Percentiles rank a stretch among this genome's conserved stretches.
These are phyloP conservation scores for Fraxinus dipetala DNA, from an alignment of 305 asterid genomes.

Conservation along the genomic window DNA sequence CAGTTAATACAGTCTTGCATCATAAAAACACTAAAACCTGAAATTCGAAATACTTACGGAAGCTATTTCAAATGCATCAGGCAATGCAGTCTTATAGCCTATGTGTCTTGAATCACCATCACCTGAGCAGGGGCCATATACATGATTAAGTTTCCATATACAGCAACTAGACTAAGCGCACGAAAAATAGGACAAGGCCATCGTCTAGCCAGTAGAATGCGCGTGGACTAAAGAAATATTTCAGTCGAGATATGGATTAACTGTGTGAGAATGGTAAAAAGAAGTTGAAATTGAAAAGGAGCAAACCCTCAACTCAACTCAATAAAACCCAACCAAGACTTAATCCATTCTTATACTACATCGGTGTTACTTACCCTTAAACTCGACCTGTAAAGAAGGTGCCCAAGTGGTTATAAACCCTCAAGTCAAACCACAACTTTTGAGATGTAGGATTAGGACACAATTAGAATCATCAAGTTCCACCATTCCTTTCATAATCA, in stretches of 20 bases:
- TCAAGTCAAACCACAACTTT: background rate
- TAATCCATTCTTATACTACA: background rate
- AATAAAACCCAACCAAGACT: background rate
- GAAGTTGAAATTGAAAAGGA: background rate
- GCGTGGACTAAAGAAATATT: background rate
- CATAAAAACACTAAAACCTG: background rate
- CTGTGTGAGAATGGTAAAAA: background rate
- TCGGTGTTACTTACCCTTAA: background rate
- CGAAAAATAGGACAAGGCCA: background rate
- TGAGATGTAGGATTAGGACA: background rate
- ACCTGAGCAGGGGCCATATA: conserved; percentile 37
- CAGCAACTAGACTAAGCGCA: background rate
- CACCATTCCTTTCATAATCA: background rate
- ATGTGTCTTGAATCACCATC: conserved; percentile 82
- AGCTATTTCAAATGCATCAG: conserved; percentile 62
- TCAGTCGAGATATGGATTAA: background rate
- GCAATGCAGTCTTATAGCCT: conserved; percentile 64
- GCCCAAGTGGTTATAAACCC: background rate
- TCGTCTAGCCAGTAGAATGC: background rate
- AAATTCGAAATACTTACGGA: conserved; percentile 44
- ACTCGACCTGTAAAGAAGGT: background rate
- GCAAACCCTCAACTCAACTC: background rate
- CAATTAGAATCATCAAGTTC: background rate
- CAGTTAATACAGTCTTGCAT: background rate
- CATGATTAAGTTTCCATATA: background rate